A percentile compares a stretch with the other conserved stretches of the same genome.
phyloP scores from a whole-genome alignment of 2,329 filamentous ascomycete genomes.

The Fusarium coffeatum region DNA sequence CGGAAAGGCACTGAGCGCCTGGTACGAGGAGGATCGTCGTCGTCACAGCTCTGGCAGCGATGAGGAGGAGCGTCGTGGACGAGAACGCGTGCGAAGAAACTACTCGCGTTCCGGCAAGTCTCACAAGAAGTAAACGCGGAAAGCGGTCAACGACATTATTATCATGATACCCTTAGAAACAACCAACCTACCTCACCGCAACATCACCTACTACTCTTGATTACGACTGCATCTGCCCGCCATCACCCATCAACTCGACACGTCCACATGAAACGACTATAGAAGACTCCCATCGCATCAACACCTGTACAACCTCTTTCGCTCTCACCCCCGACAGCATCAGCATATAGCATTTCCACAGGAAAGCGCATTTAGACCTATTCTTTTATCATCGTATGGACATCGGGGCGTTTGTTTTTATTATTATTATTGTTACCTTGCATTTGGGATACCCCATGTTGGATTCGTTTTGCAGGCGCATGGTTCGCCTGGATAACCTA shows the following conservation, averaged over 20 bases:
- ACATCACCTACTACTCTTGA: too few relatives aligned
- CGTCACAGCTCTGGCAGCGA: constrained; percentile 56
- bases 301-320: constrained; percentile 28
- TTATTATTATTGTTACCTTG: constrained; percentile 11
- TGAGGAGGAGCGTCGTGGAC: constrained; percentile 54
- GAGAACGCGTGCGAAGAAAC: constrained; percentile 52
- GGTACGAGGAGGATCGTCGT: constrained; percentile 69
- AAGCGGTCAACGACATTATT: constrained; percentile 22
- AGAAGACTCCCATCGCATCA: constrained; percentile 23
- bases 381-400: constrained; percentile 14
- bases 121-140: constrained; percentile 48
- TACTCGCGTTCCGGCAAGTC: constrained; percentile 46
- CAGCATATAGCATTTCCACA: constrained; percentile 18
- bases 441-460: constrained; percentile 45
- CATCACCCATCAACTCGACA: constrained; percentile 33
- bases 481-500: background rate
- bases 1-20: constrained; percentile 68
- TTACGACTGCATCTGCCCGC: too few relatives aligned
- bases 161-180: constrained; percentile 40
- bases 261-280: constrained; percentile 39
- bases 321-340: constrained; percentile 26
- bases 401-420: constrained; percentile 37
- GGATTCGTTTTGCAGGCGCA: constrained; percentile 17
- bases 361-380: constrained; percentile 42
- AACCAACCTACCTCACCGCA: constrained; percentile 5